Evolutionary conservation across 2,329 filamentous ascomycete species (phyloP), one percentile per base, ranked within the genome.

Genomic region (Neonectria faginata): DNA sequence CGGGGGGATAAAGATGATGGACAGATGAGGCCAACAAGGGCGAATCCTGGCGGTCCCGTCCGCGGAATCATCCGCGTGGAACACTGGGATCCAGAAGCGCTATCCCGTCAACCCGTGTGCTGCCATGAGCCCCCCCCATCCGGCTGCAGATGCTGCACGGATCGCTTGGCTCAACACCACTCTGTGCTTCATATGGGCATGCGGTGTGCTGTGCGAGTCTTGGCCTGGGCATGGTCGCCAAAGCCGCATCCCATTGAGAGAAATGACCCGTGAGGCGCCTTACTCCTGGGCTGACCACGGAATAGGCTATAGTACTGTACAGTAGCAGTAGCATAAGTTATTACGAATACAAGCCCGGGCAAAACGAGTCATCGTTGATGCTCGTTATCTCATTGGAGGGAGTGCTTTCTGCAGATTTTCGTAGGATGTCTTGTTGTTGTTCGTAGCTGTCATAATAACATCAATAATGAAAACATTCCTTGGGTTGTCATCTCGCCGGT

Each of bases 91-190:
- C n/a, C n/a, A 31, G n/a, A 51, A 51, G 18, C 16, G n/a, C 27
- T n/a, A 51, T 51, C n/a, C 27, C 14, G 12, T 39, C 14, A n/a
- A 39, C 36, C 36, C 4, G 8, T 47, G n/a, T 22, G 44, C 31
- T 29, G 51, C 41, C 57, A 62, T 48, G 5, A 25, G 58, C 47
- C 57, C 50, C 57, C 50, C 44, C 52, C 42, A 56, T 63, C 39
- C 51, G 59, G 60, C 44, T 36, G 44, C 56, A 36, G 50, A 41
- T 56, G 60, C 54, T 53, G 22, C 55, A 65, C 52, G 50, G 25
- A 22, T 18, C 45, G 20, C 63, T 31, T 62, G 59, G 39, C 36
- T 27, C 45, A 36, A 33, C 25, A 11, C 29, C 16, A 31, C 45
- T 50, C 44, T 20, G 33, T 20, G 36, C 45, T 48, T 52, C 56